phyloP scores from a whole-genome alignment of 2,329 filamentous ascomycete species.

The Furcasterigmium furcatum region DNA sequence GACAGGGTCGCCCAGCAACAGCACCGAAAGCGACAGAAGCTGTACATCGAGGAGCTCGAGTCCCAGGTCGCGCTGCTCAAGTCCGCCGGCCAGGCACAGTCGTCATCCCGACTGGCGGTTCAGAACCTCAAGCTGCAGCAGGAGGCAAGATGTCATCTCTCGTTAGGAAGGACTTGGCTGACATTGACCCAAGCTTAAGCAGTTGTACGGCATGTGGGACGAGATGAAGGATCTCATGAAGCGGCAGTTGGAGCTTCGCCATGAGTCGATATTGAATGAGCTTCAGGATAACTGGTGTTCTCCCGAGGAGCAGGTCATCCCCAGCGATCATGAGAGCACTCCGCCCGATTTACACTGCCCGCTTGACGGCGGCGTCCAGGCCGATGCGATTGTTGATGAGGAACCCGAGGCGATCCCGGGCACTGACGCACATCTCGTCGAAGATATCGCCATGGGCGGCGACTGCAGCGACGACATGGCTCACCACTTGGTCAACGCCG shows the following conservation, averaged over 20 bases:
- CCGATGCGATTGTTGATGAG: not conserved
- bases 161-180: not conserved
- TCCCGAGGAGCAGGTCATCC: not conserved
- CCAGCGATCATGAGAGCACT: not conserved
- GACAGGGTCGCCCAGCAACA: not conserved
- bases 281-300: not conserved
- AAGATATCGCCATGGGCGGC: not conserved
- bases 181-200: not conserved
- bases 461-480: too few species aligned
- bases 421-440: not conserved
- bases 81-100: not conserved
- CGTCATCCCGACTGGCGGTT: not conserved
- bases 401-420: not conserved
- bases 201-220: not conserved
- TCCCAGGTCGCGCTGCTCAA: not conserved
- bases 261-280: not conserved
- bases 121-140: not conserved
- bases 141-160: not conserved
- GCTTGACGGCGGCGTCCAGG: not conserved
- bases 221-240: not conserved
- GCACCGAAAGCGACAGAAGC: constrained; percentile 1
- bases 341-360: not conserved
- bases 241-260: not conserved
- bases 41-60: constrained; percentile 1
- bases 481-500: not conserved